Evolutionary conservation across 106 monocot genomes (phyloP), one percentile per base, ranked within the genome.

Genomic region (Dioscorea dumetorum): DNA sequence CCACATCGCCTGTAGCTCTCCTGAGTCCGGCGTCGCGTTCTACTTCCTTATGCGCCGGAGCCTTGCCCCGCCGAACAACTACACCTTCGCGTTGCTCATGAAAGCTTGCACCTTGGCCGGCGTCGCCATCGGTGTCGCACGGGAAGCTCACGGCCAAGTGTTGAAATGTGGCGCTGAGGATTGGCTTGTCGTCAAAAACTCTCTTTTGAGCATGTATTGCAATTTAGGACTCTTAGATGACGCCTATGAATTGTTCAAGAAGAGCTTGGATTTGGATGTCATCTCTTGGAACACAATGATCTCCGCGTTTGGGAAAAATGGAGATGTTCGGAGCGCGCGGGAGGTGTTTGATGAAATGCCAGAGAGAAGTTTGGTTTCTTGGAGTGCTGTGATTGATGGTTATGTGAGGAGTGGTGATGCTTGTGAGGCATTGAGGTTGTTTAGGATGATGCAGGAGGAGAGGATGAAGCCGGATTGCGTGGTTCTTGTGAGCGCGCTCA

Each of bases 351-450:
- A 73, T 5, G 58, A 58, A 67, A 90, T 87, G 81, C 84, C 90
- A 0, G 16, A 72, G 0, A 74, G 80, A 62, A 84, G 72, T 64
- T 60, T 90, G 77, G 77, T 90, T 24, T 94, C 87, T 13, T 94
- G 94, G 94, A 87, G 84, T 18, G 84, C 87, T 2, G 66, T 87
- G 75, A 72, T 94, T 13, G 85, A 90, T 76, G 77, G 71, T 12
- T 90, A 58, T 62, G 78, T 85, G 28, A 68, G 66, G 19, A 63
- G 6, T 24, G 79, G 82, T 11, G 64, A 80, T 50, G 80, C 41
- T 13, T n/a, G 13, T 12, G 77, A 80, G 57, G 94, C 94, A 2
- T 59, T 90, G 68, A 70, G 48, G 23, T 8, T 87, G 51, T 90
- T 87, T 41, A 21, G 51, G 22, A 34, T 53, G 56, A 68, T 85